Evolutionary conservation across 345 rosid genomes (phyloP).

Genomic region (Dimocarpus longan): DNA sequence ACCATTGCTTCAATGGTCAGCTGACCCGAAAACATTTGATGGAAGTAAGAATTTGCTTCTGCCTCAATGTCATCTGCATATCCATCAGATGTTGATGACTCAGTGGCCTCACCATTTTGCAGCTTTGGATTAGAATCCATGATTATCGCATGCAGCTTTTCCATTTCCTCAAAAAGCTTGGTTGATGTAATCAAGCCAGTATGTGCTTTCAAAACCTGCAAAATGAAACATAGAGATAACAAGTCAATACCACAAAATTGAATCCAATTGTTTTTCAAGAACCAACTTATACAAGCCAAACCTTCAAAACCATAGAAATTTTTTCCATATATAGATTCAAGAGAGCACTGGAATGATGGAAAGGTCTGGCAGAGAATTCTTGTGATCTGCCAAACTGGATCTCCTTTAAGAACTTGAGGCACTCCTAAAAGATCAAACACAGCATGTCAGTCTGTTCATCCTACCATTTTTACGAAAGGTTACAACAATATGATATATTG

Average conservation of each 20-base stretch:
- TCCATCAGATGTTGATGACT: constrained; percentile 66
- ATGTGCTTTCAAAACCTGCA: constrained; percentile 73
- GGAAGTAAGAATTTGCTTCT: constrained; percentile 95
- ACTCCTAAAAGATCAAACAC: constrained; percentile 64
- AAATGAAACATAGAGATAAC: constrained; percentile 5
- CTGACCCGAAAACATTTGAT: constrained; percentile 90
- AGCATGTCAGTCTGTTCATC: constrained; percentile 18
- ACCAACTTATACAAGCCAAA: constrained; percentile 26
- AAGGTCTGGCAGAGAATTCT: constrained; percentile 59
- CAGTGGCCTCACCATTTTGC: constrained; percentile 73
- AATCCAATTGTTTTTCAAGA: neutral
- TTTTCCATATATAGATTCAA: constrained; percentile 63
- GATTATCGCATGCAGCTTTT: constrained; percentile 54
- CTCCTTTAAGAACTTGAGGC: constrained; percentile 79
- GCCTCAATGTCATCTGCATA: constrained; percentile 82
- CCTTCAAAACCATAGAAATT: constrained; percentile 70
- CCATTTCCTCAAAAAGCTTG: constrained; percentile 74
- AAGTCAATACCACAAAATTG: neutral
- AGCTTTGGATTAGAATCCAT: constrained; percentile 58
- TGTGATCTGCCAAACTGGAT: constrained; percentile 65
- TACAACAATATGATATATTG: neutral
- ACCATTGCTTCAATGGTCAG: constrained; percentile 88
- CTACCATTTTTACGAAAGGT: neutral
- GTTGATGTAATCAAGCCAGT: constrained; percentile 43
- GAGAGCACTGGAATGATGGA: constrained; percentile 57